Base-by-base conservation (phyloP, 2,329 filamentous ascomycete species). In the Colletotrichum phormii region DNA sequence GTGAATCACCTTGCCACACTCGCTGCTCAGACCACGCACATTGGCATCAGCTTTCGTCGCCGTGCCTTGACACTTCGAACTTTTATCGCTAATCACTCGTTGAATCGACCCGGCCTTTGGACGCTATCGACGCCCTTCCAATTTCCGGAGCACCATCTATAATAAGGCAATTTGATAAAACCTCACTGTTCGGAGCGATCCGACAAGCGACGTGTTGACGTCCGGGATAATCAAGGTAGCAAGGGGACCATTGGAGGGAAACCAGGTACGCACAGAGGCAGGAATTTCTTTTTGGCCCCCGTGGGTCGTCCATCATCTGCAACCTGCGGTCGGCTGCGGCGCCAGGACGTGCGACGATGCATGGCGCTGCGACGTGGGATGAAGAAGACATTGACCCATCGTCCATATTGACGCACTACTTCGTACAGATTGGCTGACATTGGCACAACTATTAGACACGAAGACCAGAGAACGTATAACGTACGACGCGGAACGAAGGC, bases 71-170 rank as follows among this genome's bases (percentile, higher is more conserved):
- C 42, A n/a, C 42, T 18, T 49, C 42, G 11, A 57, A 13, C 22
- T 26, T 33, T 3, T 15, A 13, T 55, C 15, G 46, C 26, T 49
- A 35, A 46, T 65, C 15, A 31, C 24, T 55, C 24, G 55, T 29
- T 13, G 54, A 59, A n/a, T 2, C 59, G 59, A 49, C 22, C n/a
- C 24, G 42, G 49, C 2, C 58, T 33, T 70, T 49, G 60, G 46
- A 70, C 53, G 49, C 66, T 70, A 72, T 61, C 62, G 70, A 72
- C 70, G 65, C 65, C 70, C 53, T 46, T 37, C 18, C 22, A 72
- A 59, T 69, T 15, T 60, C 53, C 42, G 55, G 54, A 53, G 35
- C 46, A 51, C 46, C 46, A 35, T 68, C 29, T 18, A 31, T 33
- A 33, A 42, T 33, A 31, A 42, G 29, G 42, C 59, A 72, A 51